Conservation (phyloP, 345 rosid species). For the Zanthoxylum bungeanum region DNA sequence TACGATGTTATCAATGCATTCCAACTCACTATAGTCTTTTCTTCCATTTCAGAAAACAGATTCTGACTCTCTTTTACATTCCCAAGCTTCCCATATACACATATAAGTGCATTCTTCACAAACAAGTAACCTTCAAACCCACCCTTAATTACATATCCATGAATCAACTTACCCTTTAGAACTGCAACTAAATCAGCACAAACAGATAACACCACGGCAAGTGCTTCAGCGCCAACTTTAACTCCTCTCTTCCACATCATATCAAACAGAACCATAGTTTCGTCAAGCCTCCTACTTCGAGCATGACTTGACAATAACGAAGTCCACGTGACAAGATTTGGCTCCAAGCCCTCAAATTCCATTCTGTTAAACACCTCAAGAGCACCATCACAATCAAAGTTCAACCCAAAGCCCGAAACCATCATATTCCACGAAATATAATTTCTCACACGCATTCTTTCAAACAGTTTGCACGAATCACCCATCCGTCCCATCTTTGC, state of each 20-base stretch:
- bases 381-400: constrained; percentile 47
- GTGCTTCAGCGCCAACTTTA: constrained; percentile 39
- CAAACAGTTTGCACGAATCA: constrained; percentile 50
- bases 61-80: constrained; percentile 35
- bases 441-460: constrained; percentile 49
- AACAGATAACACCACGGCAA: constrained; percentile 62
- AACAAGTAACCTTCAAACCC: constrained; percentile 58
- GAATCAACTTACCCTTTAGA: constrained; percentile 36
- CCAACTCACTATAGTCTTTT: constrained; percentile 61
- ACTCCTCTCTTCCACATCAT: constrained; percentile 44
- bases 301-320: constrained; percentile 62
- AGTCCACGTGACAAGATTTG: constrained; percentile 72
- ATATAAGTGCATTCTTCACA: constrained; percentile 49
- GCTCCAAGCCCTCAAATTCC: constrained; percentile 56
- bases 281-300: constrained; percentile 42
- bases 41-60: constrained; percentile 40
- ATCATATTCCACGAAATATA: constrained; percentile 66
- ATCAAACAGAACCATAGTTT: constrained; percentile 41
- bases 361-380: constrained; percentile 43
- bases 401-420: constrained; percentile 52
- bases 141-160: constrained; percentile 51
- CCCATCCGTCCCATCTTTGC: constrained; percentile 39
- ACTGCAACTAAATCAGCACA: constrained; percentile 36
- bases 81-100: constrained; percentile 57
- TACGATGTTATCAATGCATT: constrained; percentile 61